Conservation (phyloP, 495 filamentous ascomycete species). For the Astrocystis sublimbata region DNA sequence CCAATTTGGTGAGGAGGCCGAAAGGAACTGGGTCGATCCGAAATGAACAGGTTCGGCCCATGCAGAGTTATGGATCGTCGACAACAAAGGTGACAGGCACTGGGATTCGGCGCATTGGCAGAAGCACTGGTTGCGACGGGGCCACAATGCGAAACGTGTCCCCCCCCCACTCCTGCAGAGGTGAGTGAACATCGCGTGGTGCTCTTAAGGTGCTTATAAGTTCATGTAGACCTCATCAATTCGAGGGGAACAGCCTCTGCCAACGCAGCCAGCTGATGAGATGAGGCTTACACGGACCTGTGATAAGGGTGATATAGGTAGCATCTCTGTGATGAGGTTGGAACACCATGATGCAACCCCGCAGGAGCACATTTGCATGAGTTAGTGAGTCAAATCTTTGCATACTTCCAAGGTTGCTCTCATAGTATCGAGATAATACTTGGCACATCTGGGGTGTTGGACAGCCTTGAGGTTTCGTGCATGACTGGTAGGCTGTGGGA, state of each 20-base stretch:
- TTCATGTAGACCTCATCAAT: neutral
- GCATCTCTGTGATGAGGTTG: neutral
- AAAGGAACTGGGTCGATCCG: constrained; percentile 32
- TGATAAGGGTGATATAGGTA: neutral
- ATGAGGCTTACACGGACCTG: neutral
- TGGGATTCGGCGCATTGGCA: neutral
- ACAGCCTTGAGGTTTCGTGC: too few relatives aligned
- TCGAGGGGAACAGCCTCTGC: neutral
- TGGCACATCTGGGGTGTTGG: too few relatives aligned
- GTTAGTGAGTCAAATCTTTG: too few relatives aligned
- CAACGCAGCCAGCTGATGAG: neutral
- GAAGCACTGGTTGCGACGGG: neutral
- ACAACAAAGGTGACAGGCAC: neutral
- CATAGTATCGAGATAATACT: too few relatives aligned
- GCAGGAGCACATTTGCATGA: too few relatives aligned
- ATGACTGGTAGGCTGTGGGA: too few relatives aligned
- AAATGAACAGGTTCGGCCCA: constrained; percentile 27
- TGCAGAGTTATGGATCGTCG: neutral
- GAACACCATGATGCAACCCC: neutral
- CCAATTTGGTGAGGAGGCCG: neutral
- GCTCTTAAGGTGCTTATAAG: neutral
- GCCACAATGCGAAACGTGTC: constrained; percentile 2
- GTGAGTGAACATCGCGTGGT: neutral
- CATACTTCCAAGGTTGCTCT: too few relatives aligned
- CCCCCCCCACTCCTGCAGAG: neutral